phyloP scores from a whole-genome alignment of 345 rosid genomes.

The Chamaenerion angustifolium region DNA sequence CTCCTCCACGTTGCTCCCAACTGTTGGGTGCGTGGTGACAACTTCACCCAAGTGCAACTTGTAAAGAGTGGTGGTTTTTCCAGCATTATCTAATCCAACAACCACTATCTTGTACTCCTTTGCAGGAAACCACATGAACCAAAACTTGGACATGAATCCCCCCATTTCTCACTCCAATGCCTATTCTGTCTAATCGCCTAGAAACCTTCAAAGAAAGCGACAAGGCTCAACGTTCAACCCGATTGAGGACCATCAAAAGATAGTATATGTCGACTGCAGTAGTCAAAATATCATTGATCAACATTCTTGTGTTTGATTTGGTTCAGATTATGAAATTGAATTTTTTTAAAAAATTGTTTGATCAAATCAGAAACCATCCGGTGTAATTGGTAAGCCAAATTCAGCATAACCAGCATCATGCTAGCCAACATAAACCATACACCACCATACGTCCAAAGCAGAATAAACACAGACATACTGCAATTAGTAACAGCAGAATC shows the following conservation, averaged over 20 bases:
- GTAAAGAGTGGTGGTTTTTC: constrained; percentile 94
- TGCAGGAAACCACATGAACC: constrained; percentile 93
- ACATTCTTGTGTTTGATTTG: too few relatives aligned
- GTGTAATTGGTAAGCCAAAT: too few relatives aligned
- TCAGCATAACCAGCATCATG: too few relatives aligned
- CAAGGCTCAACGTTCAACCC: background rate
- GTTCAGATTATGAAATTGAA: too few relatives aligned
- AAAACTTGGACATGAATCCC: constrained; percentile 66
- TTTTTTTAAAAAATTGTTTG: too few relatives aligned
- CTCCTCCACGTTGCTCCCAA: constrained; percentile 94
- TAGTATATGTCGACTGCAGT: too few relatives aligned
- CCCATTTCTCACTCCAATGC: constrained; percentile 39
- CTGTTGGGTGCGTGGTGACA: constrained; percentile 91
- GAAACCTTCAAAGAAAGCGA: background rate
- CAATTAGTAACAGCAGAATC: too few relatives aligned
- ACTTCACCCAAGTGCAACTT: constrained; percentile 91
- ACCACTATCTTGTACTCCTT: constrained; percentile 97
- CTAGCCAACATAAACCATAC: too few relatives aligned
- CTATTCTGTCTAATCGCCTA: background rate
- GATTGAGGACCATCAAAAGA: background rate
- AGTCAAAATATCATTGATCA: too few relatives aligned
- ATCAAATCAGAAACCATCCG: too few relatives aligned
- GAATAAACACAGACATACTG: too few relatives aligned
- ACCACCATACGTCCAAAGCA: too few relatives aligned
- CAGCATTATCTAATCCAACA: constrained; percentile 94